These are phyloP conservation scores for Pleurotus ostreatus DNA, from an alignment of 768 basidiomycete genomes.

Conservation along the genomic window DNA sequence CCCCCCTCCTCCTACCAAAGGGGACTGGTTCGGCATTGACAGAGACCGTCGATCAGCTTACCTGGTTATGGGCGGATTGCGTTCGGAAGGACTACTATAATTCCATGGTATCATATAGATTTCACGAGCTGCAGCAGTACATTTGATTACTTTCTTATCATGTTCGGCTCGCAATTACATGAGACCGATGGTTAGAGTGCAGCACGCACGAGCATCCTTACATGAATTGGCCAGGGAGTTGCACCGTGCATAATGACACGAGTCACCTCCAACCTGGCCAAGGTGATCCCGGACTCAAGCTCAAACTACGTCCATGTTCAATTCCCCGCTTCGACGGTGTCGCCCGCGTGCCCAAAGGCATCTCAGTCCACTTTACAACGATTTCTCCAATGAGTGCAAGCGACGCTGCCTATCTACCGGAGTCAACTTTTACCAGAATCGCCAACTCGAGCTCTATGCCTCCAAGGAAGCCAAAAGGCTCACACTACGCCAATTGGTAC, in stretches of 20 bases:
- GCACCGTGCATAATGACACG: too few relatives aligned
- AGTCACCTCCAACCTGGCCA: too few relatives aligned
- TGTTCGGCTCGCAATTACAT: too few relatives aligned
- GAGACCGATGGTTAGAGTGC: too few relatives aligned
- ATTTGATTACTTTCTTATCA: background rate
- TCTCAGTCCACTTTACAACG: background rate
- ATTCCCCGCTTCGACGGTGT: background rate
- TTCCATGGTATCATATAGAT: conserved; percentile 1
- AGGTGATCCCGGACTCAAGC: too few relatives aligned
- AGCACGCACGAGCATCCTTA: too few relatives aligned
- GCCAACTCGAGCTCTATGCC: conserved; percentile 78
- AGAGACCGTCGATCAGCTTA: conserved; percentile 78
- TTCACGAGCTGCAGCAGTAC: background rate
- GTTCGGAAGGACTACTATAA: conserved; percentile 64
- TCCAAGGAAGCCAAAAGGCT: conserved; percentile 66
- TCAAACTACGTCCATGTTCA: background rate
- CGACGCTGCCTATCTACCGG: conserved; percentile 31
- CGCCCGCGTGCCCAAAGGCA: background rate
- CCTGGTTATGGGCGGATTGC: conserved; percentile 72
- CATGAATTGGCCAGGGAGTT: too few relatives aligned
- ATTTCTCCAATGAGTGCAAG: background rate
- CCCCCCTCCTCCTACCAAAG: conserved; percentile 39
- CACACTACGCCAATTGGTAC: conserved; percentile 76
- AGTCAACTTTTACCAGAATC: conserved; percentile 77
- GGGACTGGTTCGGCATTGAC: conserved; percentile 77